Base-by-base conservation (phyloP, 345 rosid species). In the Moricandia arvensis region DNA sequence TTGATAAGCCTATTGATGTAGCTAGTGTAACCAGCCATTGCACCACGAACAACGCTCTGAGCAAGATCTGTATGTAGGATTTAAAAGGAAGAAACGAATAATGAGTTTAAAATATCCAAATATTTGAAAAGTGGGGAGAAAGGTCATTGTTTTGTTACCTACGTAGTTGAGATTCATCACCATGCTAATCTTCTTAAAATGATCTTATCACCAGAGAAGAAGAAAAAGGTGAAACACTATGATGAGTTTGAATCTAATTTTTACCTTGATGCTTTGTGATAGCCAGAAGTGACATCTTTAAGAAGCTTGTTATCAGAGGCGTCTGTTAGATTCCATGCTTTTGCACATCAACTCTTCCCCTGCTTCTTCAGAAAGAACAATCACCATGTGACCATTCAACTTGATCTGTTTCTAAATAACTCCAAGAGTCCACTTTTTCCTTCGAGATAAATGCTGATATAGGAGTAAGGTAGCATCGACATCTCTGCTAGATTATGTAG, bases 251-350 rank as follows among this genome's bases (percentile, higher is more conserved):
- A 38, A 38, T 10, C 13, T 38, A 38, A 38, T 3, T 38, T 10
- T 38, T 38, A 38, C 45, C n/a, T 38, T 11, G 45, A 38, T 38
- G 45, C 5, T 75, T 75, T 87, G 88, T 17, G 93, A 76, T 65
- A 91, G 38, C 90, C 90, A 89, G 27, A 84, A 83, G 26, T 93
- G 7, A 88, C 85, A 74, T 91, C 95, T 70, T 77, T 89, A 68
- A 91, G 94, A 71, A 91, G 89, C 81, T 81, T 91, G 84, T 89
- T 89, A 63, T 94, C 97, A 9, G 97, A 91, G 27, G 97, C 97
- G 74, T 91, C 95, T 67, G 51, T 35, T 77, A 41, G 85, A 82
- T 21, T 86, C 85, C 69, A 79, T 76, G 76, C 82, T 82, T 79
- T 87, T 81, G 27, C 83, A 77, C 66, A 89, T 75, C 54, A 88